Base-by-base conservation (phyloP, 1,139 yeast species). In the Kodamaea arcana region DNA sequence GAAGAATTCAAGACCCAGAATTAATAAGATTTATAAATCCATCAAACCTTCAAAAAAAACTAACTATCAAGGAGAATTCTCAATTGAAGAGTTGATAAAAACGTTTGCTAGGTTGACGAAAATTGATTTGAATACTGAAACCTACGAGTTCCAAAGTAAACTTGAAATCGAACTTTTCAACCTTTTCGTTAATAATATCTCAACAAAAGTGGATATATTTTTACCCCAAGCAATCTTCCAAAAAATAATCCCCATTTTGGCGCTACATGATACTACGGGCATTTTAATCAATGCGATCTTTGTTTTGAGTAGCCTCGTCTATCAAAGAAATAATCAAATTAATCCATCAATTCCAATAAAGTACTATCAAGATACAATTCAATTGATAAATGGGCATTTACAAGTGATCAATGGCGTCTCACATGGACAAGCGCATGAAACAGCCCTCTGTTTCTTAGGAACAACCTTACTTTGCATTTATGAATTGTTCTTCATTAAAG, bases 401-500 rank as follows among this genome's bases (percentile, higher is more conserved):
- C 56, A 60, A 29, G 44, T 46, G 21, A 59, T 56, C 16, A 7
- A 7, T 7, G 22, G 9, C 9, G 22, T 18, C 6, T n/a, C n/a
- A n/a, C n/a, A n/a, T n/a, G 51, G 46, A 14, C 48, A 51, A 27
- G 56, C 52, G 3, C 5, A 6, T 14, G 52, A 50, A 15, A 65
- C 64, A 2, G 57, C 65, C 4, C 46, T 69, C 24, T 65, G 71
- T 38, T 50, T 66, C 23, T 43, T 65, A 20, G 62, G 69, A 40
- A 61, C 70, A 0, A 56, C 57, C 17, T 44, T 66, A n/a, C 51
- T 66, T 16, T 63, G 71, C 31, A 54, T 65, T 12, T 64, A 63
- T 42, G 72, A 66, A 43, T 50, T 63, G 45, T 60, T 60, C 35
- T 64, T 63, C 35, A 59, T 61, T 11, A 33, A 30, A 13, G 35